Evolutionary conservation across 2,329 filamentous ascomycete genomes (phyloP), one percentile per base, ranked within the genome.

Genomic region (Colletotrichum salicis): DNA sequence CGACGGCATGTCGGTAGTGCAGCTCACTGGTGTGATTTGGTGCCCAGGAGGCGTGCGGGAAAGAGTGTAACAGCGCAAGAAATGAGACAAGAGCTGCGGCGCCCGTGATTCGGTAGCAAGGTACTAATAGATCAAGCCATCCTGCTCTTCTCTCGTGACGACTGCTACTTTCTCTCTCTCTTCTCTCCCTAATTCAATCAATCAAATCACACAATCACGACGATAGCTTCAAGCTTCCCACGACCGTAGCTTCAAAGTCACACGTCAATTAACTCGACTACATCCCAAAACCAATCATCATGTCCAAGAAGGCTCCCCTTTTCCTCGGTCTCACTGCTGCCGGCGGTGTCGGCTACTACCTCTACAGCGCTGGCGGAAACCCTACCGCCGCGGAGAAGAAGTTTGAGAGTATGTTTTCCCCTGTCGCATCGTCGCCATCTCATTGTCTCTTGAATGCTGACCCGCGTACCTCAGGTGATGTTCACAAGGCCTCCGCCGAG

Each of bases 321-420:
- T 78, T 85, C 76, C 79, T 92, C 77, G 92, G 91, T 77, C 83
- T 90, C 76, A 89, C 86, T 71, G 90, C 89, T 75, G 92, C 88
- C 37, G 90, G 89, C 77, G 92, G 91, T 75, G 85, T 91, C 70
- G 94, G 93, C 55, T 98, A 97, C 88, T 98, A 98, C 86, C 89
- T 98, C 74, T 99, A 97, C 87, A 87, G 84, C 63, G 93, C 95
- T 19, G 96, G 96, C 73, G 95, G 96, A 70, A 89, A 91, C 81
- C 88, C 94, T 63, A 94, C 93, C 82, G 90, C 89, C 61, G 96
- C 95, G n/a, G 90, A 95, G 88, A 93, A 96, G 87, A 87, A 96
- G 82, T 88, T 93, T 76, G 93, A 97, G 86, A 89, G 96, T 97
- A 85, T 57, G 91, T 85, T 15, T 60, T 29, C 22, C 52, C 24